A percentile compares a stretch with the other conserved stretches of the same genome.
phyloP scores from a whole-genome alignment of 2,329 filamentous ascomycete genomes.

The Aspergillus ibericus region DNA sequence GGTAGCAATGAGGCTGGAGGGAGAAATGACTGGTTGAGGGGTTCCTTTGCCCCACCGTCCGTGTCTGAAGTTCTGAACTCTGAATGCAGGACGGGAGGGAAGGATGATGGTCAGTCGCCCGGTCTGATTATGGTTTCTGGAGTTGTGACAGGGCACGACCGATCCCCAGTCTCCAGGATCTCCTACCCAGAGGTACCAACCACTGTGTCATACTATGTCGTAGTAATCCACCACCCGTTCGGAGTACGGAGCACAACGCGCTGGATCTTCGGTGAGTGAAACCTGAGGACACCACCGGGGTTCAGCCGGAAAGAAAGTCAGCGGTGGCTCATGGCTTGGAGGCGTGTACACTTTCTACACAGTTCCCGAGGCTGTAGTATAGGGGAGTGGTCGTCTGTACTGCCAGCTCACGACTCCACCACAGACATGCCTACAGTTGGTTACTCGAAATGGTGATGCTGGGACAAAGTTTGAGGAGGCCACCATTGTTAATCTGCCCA shows the following conservation, averaged over 20 bases:
- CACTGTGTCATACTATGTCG: no score
- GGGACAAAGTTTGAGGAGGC: not conserved
- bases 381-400: not conserved
- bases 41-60: not conserved
- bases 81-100: not conserved
- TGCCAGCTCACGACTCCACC: slow-evolving; percentile 4
- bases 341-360: no score
- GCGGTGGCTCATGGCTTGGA: not conserved
- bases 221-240: not conserved
- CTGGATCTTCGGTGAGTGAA: not conserved
- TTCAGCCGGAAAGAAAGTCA: not conserved
- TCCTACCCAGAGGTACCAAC: not conserved
- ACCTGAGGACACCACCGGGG: not conserved
- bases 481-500: slow-evolving; percentile 1
- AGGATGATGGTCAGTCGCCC: not conserved
- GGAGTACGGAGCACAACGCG: not conserved
- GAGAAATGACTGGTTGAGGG: not conserved
- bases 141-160: slow-evolving; percentile 6
- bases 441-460: not conserved
- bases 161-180: not conserved
- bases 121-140: not conserved
- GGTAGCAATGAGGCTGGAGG: slow-evolving; percentile 5
- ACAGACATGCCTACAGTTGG: not conserved
- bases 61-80: slow-evolving; percentile 1
- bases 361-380: not conserved